These are phyloP conservation scores for Termitomyces sp. DNA, from an alignment of 768 basidiomycete genomes.

Conservation along the genomic window DNA sequence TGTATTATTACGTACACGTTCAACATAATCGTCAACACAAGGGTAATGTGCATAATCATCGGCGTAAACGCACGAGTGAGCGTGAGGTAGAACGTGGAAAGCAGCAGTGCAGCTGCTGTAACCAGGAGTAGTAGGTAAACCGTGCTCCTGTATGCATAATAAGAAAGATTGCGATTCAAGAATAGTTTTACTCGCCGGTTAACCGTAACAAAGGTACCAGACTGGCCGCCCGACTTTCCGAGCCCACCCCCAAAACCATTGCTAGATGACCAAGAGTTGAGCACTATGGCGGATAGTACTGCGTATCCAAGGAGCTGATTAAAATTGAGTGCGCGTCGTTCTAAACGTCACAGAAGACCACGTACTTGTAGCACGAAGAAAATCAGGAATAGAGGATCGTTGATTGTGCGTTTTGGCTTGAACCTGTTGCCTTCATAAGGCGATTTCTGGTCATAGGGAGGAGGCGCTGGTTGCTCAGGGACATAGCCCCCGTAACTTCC, in stretches of 20 bases:
- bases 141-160: conserved; percentile 48
- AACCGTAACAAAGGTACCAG: conserved; percentile 60
- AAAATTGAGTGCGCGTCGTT: not conserved
- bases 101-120: conserved; percentile 60
- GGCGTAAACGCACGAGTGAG: conserved; percentile 70
- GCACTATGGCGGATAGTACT: conserved; percentile 60
- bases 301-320: conserved; percentile 63
- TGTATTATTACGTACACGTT: conserved; percentile 52
- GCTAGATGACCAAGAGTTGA: conserved; percentile 57
- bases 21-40: conserved; percentile 56
- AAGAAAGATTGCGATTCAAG: not conserved
- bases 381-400: conserved; percentile 69
- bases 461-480: conserved; percentile 15
- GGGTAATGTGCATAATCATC: conserved; percentile 73
- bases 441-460: conserved; percentile 37
- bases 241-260: conserved; percentile 75
- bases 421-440: conserved; percentile 64
- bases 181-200: conserved; percentile 46
- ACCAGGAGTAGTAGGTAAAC: conserved; percentile 76
- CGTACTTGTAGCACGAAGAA: conserved; percentile 69
- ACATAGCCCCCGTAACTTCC: conserved; percentile 21
- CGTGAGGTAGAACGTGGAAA: conserved; percentile 67
- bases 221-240: conserved; percentile 51
- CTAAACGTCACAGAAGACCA: not conserved
- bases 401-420: conserved; percentile 63